A percentile compares a stretch with the other conserved stretches of the same genome.
Conservation (phyloP, 148 eudicot genomes). For the Diospyros kaki region DNA sequence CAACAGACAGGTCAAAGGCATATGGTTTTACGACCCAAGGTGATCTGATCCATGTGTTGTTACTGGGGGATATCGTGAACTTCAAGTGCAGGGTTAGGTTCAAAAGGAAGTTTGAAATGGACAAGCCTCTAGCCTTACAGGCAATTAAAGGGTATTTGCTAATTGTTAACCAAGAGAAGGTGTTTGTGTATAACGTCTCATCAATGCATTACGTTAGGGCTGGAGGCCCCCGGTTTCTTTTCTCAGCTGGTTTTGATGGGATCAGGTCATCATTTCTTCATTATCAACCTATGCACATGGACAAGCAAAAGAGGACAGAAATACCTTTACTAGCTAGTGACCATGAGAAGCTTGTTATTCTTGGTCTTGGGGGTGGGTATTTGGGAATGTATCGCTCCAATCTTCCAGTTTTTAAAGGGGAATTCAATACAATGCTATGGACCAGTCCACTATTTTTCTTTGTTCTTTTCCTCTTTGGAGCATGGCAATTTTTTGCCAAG, state of each 20-base stretch:
- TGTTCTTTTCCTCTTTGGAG: constrained; percentile 82
- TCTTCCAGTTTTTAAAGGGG: constrained; percentile 64
- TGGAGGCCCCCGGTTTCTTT: constrained; percentile 61
- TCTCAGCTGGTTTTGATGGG: constrained; percentile 68
- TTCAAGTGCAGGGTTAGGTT: constrained; percentile 92
- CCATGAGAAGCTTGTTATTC: constrained; percentile 65
- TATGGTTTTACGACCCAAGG: constrained; percentile 84
- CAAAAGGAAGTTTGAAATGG: constrained; percentile 63
- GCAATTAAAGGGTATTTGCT: constrained; percentile 86
- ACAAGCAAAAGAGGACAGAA: constrained; percentile 16
- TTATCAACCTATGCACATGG: constrained; percentile 27
- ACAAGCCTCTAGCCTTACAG: constrained; percentile 62
- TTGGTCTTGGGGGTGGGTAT: constrained; percentile 80
- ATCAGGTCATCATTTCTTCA: constrained; percentile 58
- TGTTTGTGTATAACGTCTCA: constrained; percentile 75
- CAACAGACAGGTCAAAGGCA: constrained; percentile 76
- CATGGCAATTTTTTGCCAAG: constrained; percentile 90
- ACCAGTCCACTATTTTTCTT: constrained; percentile 79
- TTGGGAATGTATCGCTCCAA: constrained; percentile 78
- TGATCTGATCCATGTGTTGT: constrained; percentile 64
- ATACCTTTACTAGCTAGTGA: constrained; percentile 75
- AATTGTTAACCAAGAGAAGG: constrained; percentile 51
- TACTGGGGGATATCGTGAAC: constrained; percentile 79
- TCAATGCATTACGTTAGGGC: constrained; percentile 68
- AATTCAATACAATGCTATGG: constrained; percentile 61